phyloP scores from a whole-genome alignment of 257 asterid genomes.

The Solanum paucissectum region DNA sequence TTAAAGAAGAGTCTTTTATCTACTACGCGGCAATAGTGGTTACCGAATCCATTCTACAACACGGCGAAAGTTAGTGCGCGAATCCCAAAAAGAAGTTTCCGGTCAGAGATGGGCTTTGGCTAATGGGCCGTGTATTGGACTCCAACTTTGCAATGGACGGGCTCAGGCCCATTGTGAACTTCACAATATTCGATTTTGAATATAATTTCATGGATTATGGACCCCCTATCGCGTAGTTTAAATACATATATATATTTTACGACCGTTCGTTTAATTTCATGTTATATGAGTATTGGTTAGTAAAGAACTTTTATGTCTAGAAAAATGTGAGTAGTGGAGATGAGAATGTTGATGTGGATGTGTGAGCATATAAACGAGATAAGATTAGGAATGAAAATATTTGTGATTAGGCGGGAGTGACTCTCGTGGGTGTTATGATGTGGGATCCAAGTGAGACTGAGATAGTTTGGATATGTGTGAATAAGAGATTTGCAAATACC shows the following conservation, averaged over 20 bases:
- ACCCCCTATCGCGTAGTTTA: too few relatives aligned
- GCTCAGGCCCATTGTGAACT: background rate
- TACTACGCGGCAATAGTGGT: background rate
- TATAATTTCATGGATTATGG: too few relatives aligned
- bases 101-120: background rate
- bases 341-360: background rate
- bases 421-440: too few relatives aligned
- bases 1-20: background rate
- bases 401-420: accelerated
- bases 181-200: background rate
- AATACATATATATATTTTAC: too few relatives aligned
- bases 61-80: background rate
- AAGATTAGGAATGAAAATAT: too few relatives aligned
- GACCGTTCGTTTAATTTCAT: too few relatives aligned
- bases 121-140: background rate
- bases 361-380: background rate
- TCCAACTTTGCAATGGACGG: background rate
- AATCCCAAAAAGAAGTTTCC: background rate
- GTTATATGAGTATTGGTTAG: too few relatives aligned
- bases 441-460: too few relatives aligned
- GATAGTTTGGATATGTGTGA: background rate
- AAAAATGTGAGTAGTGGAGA: background rate
- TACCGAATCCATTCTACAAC: background rate
- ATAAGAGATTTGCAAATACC: background rate
- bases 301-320: background rate